Base-by-base conservation (phyloP, 495 filamentous ascomycete genomes). In the Penicillium ucsense region DNA sequence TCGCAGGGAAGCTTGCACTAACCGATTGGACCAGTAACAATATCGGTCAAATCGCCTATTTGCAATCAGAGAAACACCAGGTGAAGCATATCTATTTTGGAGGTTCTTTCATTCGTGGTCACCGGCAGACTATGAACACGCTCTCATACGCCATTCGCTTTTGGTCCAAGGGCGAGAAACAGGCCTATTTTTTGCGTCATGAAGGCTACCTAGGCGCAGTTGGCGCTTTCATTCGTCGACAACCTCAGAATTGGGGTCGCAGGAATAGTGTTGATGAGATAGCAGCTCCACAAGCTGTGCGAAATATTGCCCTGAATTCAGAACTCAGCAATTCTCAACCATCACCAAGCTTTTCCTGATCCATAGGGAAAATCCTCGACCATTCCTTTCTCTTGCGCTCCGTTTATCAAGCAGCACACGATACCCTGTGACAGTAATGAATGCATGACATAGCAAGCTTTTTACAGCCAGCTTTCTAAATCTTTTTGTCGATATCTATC, bases 171-270 rank as follows among this genome's bases (percentile, higher is more conserved):
- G 92, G 94, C 48, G 74, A 83, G 59, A 95, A 94, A 66, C 85
- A 95, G 65, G 91, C 92, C 6, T 97, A 94, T 66, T 98, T 98
- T 61, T 63, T 98, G 37, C 81, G 94, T 7, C 92, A 98, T 55
- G 92, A 98, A 58, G 92, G 92, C 29, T 98, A 95, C 68, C 75
- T 98, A 2, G 92, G 92, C n/a, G 84, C 92, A 8, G 92, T 97
- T 2, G 92, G 92, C 5, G 92, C 91, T 0, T 98, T 98, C 63
- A 65, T 98, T 38, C 92, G 88, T 63, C 75, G 89, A 32, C 88
- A 95, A 64, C 91, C 92, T 1, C 75, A 70, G 40, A 94, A 95
- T 56, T 97, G 91, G 91, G 91, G 91, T 3, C 76, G 91, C 43
- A 72, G 91, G 49, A 86, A 84, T 34, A 92, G 87, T 55, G 54